Percentiles rank a stretch among this genome's conserved stretches.
Conservation (phyloP, 352 stramenopile species). For the Lagenidium sp. region DNA sequence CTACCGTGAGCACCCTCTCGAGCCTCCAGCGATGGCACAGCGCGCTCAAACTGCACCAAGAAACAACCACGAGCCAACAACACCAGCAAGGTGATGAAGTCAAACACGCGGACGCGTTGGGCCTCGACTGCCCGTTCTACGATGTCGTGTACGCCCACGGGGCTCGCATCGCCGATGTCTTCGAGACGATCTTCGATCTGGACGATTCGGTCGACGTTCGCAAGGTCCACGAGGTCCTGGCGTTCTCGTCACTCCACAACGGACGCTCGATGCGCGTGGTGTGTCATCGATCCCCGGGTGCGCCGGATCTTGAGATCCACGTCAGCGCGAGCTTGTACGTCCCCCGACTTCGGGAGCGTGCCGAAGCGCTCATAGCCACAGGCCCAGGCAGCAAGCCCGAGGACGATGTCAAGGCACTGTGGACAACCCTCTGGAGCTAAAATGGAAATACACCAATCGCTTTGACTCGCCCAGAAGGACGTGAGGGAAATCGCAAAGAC, state of each 20-base stretch:
- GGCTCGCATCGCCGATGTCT: slow-evolving; percentile 16
- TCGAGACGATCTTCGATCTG: slow-evolving; percentile 21
- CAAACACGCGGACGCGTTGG: neutral
- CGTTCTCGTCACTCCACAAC: slow-evolving; percentile 36
- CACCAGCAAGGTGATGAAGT: slow-evolving; percentile 2
- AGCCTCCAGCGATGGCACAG: neutral
- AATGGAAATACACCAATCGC: neutral
- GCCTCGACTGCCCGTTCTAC: slow-evolving; percentile 30
- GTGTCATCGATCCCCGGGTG: slow-evolving; percentile 3
- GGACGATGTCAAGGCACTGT: neutral
- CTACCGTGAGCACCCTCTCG: neutral
- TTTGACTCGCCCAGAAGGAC: too few relatives aligned
- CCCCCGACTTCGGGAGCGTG: slow-evolving; percentile 10
- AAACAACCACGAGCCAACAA: neutral
- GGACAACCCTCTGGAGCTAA: slow-evolving; percentile 1
- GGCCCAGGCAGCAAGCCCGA: neutral
- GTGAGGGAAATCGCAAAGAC: too few relatives aligned
- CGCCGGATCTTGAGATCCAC: neutral
- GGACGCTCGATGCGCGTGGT: slow-evolving; percentile 25
- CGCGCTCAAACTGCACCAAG: neutral
- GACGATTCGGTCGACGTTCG: neutral
- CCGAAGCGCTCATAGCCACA: slow-evolving; percentile 5
- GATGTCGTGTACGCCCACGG: slow-evolving; percentile 33
- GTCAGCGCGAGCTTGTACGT: slow-evolving; percentile 24
- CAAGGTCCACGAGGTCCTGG: slow-evolving; percentile 20